Evolutionary conservation across 345 rosid species (phyloP).

Genomic region (Stellera chamaejasme): DNA sequence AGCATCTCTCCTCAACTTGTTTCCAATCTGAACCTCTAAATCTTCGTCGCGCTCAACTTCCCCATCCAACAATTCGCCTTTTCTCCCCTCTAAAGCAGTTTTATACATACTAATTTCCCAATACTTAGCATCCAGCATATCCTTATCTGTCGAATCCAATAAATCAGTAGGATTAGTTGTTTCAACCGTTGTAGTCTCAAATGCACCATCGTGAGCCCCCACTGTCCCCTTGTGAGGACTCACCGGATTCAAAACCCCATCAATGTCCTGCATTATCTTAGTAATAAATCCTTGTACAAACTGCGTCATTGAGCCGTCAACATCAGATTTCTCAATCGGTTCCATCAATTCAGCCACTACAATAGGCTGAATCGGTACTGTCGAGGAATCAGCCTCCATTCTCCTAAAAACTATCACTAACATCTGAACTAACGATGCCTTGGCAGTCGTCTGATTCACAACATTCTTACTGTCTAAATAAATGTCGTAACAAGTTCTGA

Average conservation of each 20-base stretch:
- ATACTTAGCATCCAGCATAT: slow-evolving; percentile 88
- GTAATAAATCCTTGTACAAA: slow-evolving; percentile 42
- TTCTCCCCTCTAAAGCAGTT: slow-evolving; percentile 94
- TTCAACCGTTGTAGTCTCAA: slow-evolving; percentile 58
- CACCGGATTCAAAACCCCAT: slow-evolving; percentile 34
- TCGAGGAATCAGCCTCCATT: slow-evolving; percentile 97
- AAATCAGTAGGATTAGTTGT: slow-evolving; percentile 62
- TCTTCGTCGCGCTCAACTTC: slow-evolving; percentile 88
- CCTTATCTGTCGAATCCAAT: slow-evolving; percentile 46
- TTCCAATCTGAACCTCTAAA: slow-evolving; percentile 96
- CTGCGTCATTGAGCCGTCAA: slow-evolving; percentile 24
- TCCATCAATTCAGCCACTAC: slow-evolving; percentile 98
- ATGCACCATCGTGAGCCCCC: slow-evolving; percentile 57
- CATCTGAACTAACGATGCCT: slow-evolving; percentile 95
- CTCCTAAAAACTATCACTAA: slow-evolving; percentile 91
- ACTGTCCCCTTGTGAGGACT: slow-evolving; percentile 22
- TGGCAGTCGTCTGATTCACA: slow-evolving; percentile 89
- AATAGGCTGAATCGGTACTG: slow-evolving; percentile 90
- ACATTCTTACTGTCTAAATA: slow-evolving; percentile 85
- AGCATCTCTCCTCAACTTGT: slow-evolving; percentile 94
- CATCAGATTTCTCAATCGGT: slow-evolving; percentile 64
- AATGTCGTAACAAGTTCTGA: slow-evolving; percentile 90
- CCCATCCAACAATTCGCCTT: slow-evolving; percentile 92
- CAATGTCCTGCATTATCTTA: slow-evolving; percentile 49
- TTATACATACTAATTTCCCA: slow-evolving; percentile 99